Percentiles rank a stretch among this genome's conserved stretches.
phyloP scores from a whole-genome alignment of 1,284 basidiomycete species.

The Boletus nobilissimus region DNA sequence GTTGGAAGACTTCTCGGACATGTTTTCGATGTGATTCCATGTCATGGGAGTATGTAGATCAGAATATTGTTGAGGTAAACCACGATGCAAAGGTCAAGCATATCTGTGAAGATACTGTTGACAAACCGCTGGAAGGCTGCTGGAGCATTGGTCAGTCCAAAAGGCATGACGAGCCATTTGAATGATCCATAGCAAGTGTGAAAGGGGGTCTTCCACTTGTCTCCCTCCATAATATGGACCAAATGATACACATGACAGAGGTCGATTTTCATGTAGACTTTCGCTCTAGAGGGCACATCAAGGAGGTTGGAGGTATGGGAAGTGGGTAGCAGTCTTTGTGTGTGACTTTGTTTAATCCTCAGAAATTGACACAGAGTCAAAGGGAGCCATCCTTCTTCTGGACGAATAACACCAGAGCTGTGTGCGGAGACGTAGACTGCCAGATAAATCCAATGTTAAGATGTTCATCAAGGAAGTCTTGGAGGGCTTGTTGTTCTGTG shows the following conservation, averaged over 20 bases:
- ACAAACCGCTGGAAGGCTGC: not conserved
- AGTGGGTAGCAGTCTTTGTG: not conserved
- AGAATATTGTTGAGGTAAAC: conserved; percentile 10
- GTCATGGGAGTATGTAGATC: not conserved
- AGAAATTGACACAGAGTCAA: not conserved
- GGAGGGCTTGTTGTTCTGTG: not conserved
- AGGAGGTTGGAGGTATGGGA: not conserved
- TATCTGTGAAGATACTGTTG: not conserved
- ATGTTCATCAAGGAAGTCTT: not conserved
- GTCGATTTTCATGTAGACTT: not conserved
- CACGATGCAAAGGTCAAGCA: not conserved
- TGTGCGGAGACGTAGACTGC: not conserved
- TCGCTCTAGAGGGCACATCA: not conserved
- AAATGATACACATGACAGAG: not conserved
- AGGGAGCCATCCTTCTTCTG: not conserved
- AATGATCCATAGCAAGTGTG: not conserved
- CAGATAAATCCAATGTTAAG: not conserved
- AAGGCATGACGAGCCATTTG: not conserved
- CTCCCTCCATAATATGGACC: not conserved
- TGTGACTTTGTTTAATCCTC: not conserved
- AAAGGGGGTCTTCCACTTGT: not conserved
- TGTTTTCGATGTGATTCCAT: not conserved
- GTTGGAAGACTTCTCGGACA: not conserved
- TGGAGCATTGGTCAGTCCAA: not conserved
- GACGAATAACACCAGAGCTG: not conserved